These are phyloP conservation scores for Alternaria triticina DNA, from an alignment of 2,329 filamentous ascomycete species.

Conservation along the genomic window DNA sequence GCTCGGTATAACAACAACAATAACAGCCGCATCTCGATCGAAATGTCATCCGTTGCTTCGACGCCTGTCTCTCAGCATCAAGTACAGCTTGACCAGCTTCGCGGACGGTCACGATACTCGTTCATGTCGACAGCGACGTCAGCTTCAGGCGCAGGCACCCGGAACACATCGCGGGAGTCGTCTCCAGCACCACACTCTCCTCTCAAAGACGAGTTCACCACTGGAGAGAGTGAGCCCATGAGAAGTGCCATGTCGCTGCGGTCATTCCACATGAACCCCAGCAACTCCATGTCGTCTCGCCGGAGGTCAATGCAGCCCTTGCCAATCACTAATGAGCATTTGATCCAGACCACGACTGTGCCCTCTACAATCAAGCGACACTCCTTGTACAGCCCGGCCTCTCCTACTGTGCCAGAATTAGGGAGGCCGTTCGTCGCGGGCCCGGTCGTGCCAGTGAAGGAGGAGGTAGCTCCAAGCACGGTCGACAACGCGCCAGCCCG, in stretches of 20 bases:
- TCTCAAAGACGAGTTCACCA: slow-evolving; percentile 32
- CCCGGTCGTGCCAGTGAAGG: not conserved
- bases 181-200: slow-evolving; percentile 47
- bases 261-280: slow-evolving; percentile 49
- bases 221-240: slow-evolving; percentile 35
- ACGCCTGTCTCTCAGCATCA: slow-evolving; percentile 46
- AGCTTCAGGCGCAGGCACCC: slow-evolving; percentile 39
- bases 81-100: slow-evolving; percentile 45
- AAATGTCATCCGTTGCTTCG: slow-evolving; percentile 44
- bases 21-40: slow-evolving; percentile 41
- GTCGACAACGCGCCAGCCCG: slow-evolving; percentile 9
- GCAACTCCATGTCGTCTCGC: slow-evolving; percentile 33
- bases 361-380: slow-evolving; percentile 34
- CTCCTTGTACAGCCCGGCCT: slow-evolving; percentile 38
- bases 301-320: slow-evolving; percentile 49
- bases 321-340: slow-evolving; percentile 45
- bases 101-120: slow-evolving; percentile 46
- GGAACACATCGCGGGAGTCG: slow-evolving; percentile 43
- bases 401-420: slow-evolving; percentile 27
- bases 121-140: slow-evolving; percentile 48
- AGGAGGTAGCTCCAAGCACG: not conserved
- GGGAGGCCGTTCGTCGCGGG: slow-evolving; percentile 8
- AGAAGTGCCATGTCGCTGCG: slow-evolving; percentile 45
- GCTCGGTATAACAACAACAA: slow-evolving; percentile 30
- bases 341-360: slow-evolving; percentile 24